Base-by-base conservation (phyloP, 2,329 filamentous ascomycete genomes). In the Simplicillium aogashimaense region DNA sequence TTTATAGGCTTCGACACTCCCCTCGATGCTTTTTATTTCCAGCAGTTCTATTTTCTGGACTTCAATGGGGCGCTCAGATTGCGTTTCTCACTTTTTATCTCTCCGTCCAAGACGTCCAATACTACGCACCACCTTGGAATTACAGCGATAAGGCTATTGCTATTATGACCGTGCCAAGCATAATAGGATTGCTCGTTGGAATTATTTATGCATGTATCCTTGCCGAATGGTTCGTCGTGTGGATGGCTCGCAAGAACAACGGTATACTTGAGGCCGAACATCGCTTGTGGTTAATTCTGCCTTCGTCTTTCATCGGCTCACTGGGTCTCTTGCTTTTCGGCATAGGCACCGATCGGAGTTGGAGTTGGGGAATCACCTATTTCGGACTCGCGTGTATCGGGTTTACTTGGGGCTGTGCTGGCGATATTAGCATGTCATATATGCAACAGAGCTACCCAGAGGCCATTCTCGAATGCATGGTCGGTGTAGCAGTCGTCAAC, bases 21-120 rank as follows among this genome's bases (percentile, higher is more conserved):
- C 56, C 77, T 38, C 66, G 71, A n/a, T 59, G 77, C 33, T 76
- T 77, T 50, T 63, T 65, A 2, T 76, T 77, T 43, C 74, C 74
- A 0, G 73, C 73, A 1, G 72, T 77, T 9, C 64, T 73, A 45
- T 77, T 70, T 45, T 70, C 72, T 3, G 73, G 74, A 8, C 53
- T 77, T 17, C 73, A 77, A 49, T 78, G 74, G 74, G 74, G 74
- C 4, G 62, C 70, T 25, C 74, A 78, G 52, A 74, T 76, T 46
- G 71, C 74, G n/a, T 76, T 74, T 56, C 56, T 78, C 16, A 71
- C 70, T 2, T 77, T 78, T 51, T 76, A 78, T 45, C 59, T 76
- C 28, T 78, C 74, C 0, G 64, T 77, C 1, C 65, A 76, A 49
- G 70, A 78, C 47, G 71, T 75, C 45, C 67, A 67, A 46, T 77